A percentile compares a stretch with the other conserved stretches of the same genome.
These are phyloP conservation scores for Heterobasidion occidentale DNA, from an alignment of 1,284 basidiomycete species.

Conservation along the genomic window DNA sequence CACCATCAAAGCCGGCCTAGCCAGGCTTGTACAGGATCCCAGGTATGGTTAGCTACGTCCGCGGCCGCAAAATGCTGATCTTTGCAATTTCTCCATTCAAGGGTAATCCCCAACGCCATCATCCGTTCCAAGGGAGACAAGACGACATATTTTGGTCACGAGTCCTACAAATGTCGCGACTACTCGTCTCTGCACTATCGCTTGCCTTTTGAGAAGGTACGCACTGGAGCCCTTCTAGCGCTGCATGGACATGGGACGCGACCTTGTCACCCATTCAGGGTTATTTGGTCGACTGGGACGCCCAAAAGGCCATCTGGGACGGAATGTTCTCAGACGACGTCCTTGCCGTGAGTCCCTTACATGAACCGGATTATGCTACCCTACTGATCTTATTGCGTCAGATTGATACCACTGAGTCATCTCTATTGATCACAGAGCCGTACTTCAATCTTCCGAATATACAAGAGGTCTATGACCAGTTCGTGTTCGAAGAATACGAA, in stretches of 20 bases:
- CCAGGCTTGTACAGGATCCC: slow-evolving; percentile 18
- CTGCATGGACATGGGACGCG: neutral
- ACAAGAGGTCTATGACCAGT: slow-evolving; percentile 87
- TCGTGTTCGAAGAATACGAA: slow-evolving; percentile 95
- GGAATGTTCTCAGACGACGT: slow-evolving; percentile 67
- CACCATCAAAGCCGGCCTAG: slow-evolving; percentile 70
- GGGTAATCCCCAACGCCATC: slow-evolving; percentile 73
- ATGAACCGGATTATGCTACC: slow-evolving; percentile 3
- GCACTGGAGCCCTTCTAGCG: slow-evolving; percentile 16
- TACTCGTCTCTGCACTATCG: slow-evolving; percentile 75
- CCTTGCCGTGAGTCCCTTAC: slow-evolving; percentile 48
- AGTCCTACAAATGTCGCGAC: slow-evolving; percentile 69
- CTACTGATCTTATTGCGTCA: slow-evolving; percentile 20
- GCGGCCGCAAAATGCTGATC: neutral
- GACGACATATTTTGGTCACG: slow-evolving; percentile 74
- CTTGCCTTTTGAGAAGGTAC: slow-evolving; percentile 80
- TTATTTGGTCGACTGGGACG: slow-evolving; percentile 87
- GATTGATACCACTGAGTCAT: slow-evolving; percentile 67
- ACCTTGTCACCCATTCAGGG: slow-evolving; percentile 43
- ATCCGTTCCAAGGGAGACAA: slow-evolving; percentile 77
- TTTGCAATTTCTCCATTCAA: slow-evolving; percentile 18
- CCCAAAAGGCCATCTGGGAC: slow-evolving; percentile 88
- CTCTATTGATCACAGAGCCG: slow-evolving; percentile 85
- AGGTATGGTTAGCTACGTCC: slow-evolving; percentile 16
- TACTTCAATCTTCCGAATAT: slow-evolving; percentile 90